These are phyloP conservation scores for Centella asiatica DNA, from an alignment of 129 eudicot genomes.

Conservation along the genomic window DNA sequence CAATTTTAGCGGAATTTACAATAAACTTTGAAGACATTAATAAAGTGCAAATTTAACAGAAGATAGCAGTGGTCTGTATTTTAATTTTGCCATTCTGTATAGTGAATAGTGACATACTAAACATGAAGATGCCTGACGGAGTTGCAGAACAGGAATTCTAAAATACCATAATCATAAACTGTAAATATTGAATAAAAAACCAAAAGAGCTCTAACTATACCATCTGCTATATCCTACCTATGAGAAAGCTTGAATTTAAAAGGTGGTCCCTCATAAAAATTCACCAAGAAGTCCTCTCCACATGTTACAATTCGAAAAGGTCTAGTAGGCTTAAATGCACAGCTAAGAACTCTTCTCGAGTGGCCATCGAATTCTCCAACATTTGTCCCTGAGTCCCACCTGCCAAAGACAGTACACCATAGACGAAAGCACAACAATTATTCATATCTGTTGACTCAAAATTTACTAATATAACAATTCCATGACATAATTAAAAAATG, in stretches of 20 bases:
- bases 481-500: no score
- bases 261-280: conserved; percentile 96
- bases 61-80: no score
- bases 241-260: conserved; percentile 85
- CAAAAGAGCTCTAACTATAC: background rate
- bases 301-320: conserved; percentile 90
- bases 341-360: conserved; percentile 87
- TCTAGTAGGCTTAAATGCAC: conserved; percentile 93
- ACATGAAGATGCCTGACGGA: background rate
- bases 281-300: conserved; percentile 92
- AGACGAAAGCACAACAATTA: background rate
- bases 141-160: background rate
- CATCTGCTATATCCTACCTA: conserved; percentile 42
- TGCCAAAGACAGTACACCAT: conserved; percentile 22
- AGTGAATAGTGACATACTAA: background rate
- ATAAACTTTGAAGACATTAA: no score
- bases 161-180: no score
- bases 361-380: conserved; percentile 97
- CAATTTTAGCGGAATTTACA: no score
- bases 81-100: no score
- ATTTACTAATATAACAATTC: no score
- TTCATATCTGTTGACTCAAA: no score
- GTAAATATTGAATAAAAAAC: background rate
- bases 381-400: conserved; percentile 98
- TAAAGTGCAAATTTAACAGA: no score